Base-by-base conservation (phyloP, 106 monocot species). In the Allium cepa region DNA sequence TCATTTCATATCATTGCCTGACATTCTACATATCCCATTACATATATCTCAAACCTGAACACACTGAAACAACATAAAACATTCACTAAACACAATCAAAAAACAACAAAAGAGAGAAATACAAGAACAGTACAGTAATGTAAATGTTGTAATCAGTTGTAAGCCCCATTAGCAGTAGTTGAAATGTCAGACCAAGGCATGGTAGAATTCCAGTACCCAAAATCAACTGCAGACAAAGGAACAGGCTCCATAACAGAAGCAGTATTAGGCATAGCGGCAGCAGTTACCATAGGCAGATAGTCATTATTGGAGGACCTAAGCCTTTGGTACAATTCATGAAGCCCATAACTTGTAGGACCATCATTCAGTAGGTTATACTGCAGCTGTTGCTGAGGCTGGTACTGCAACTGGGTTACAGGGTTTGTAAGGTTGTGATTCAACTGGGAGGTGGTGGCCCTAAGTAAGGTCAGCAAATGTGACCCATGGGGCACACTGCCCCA, bases 271-370 rank as follows among this genome's bases (percentile, higher is more conserved):
- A 56, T 11, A 0, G 67, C 26, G 0, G 74, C 10, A 3, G 47
- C 28, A 46, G 51, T 13, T 22, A 56, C 16, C 7, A 14, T 9
- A 14, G 28, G 68, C 58, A 53, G 47, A 27, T 75, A 46, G n/a
- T 69, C 36, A n/a, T 8, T 56, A 11, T 11, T 64, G 64, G 80
- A 57, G 69, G 71, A 18, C 51, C 53, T 48, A 67, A 63, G 77
- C 66, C 62, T 73, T 13, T 82, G 86, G 53, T 74, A 73, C 9
- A 82, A 62, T 61, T 82, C 86, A 26, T 78, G 80, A 17, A 84
- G 72, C 26, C 80, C 76, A 0, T 69, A 63, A 46, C 69, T 73
- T 18, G 69, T 77, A 36, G 69, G 76, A 2, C 47, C 71, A 14
- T 79, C 71, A 6, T 56, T 80, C 47, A 68, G 14, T 50, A 78